Evolutionary conservation across 306 rosid species (phyloP).

Genomic region (Sechiopsis laciniata): DNA sequence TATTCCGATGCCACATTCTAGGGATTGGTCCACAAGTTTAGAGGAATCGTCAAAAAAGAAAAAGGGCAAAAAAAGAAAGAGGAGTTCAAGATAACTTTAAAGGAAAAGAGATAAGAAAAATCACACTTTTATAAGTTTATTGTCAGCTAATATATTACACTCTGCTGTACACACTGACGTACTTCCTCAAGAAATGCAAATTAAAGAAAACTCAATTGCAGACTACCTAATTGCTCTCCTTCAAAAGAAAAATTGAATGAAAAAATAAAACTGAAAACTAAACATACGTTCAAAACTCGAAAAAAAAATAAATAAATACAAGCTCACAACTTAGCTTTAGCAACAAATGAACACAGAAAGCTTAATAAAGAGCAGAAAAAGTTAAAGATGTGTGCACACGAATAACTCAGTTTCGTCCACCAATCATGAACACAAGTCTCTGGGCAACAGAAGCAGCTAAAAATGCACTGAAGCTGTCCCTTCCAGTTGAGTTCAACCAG

Average conservation of each 20-base stretch:
- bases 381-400: constrained; percentile 38
- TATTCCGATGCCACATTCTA: too few relatives aligned
- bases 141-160: constrained; percentile 33
- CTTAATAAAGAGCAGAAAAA: constrained; percentile 36
- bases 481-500: constrained; percentile 40
- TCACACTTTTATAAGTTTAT: constrained; percentile 21
- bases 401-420: constrained; percentile 31
- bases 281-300: constrained; percentile 10
- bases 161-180: constrained; percentile 70
- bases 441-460: constrained; percentile 77
- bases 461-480: constrained; percentile 80
- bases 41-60: too few relatives aligned
- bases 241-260: constrained; percentile 32
- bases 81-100: neutral
- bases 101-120: neutral
- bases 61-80: neutral
- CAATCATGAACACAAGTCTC: constrained; percentile 43
- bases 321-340: constrained; percentile 47
- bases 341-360: constrained; percentile 38
- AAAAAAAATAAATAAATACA: constrained; percentile 21
- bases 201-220: constrained; percentile 54
- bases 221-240: constrained; percentile 40
- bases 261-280: constrained; percentile 23
- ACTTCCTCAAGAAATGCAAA: constrained; percentile 50
- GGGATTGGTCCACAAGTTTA: too few relatives aligned